phyloP scores from a whole-genome alignment of 306 rosid species.

The Rosa rugosa region DNA sequence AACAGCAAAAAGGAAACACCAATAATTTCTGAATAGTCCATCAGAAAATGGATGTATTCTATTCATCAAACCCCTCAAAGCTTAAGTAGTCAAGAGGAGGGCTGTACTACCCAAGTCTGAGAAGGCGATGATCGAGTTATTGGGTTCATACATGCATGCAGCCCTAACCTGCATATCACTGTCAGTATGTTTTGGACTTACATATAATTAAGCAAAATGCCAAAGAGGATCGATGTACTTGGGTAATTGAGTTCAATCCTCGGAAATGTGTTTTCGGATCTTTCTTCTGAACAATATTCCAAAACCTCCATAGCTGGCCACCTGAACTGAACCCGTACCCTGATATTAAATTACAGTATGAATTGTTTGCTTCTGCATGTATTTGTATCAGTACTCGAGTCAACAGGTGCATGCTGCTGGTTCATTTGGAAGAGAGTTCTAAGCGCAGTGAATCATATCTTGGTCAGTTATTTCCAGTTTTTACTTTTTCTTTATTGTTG shows the following conservation, averaged over 20 bases:
- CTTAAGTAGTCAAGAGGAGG: not conserved
- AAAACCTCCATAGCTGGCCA: constrained; percentile 48
- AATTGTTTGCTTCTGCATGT: constrained; percentile 43
- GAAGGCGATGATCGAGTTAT: not conserved
- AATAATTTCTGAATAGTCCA: not conserved
- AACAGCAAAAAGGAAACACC: not conserved
- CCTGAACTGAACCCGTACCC: constrained; percentile 22
- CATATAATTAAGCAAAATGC: not conserved
- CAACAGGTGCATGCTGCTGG: constrained; percentile 17
- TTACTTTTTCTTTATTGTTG: not conserved
- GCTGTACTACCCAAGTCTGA: not conserved
- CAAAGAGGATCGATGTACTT: constrained; percentile 7
- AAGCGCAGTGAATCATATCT: not conserved
- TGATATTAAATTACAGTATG: not conserved
- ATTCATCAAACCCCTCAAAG: not conserved
- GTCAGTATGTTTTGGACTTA: constrained; percentile 2
- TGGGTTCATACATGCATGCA: not conserved
- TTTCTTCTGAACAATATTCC: constrained; percentile 50
- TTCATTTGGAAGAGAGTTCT: not conserved
- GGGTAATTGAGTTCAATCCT: constrained; percentile 19
- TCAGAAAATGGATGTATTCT: not conserved
- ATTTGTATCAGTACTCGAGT: constrained; percentile 16
- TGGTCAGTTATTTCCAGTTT: not conserved
- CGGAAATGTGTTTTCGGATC: constrained; percentile 36
- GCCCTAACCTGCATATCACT: not conserved